Evolutionary conservation across 2,329 filamentous ascomycete species (phyloP).

Genomic region (Gnomoniopsis sp.): DNA sequence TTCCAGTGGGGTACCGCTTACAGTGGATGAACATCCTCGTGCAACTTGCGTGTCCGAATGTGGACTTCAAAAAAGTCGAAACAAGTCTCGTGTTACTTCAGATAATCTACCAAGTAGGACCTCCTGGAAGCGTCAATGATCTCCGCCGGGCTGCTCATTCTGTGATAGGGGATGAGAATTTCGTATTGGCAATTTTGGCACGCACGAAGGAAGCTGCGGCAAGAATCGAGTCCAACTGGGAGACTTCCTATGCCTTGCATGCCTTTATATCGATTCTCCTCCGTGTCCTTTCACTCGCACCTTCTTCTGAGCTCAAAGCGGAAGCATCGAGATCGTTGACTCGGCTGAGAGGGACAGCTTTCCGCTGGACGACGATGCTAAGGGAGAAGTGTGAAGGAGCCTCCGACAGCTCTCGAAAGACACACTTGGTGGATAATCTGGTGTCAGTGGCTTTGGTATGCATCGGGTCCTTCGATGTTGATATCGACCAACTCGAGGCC

Average conservation of each 20-base stretch:
- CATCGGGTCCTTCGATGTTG: slow-evolving; percentile 41
- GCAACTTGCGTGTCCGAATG: slow-evolving; percentile 42
- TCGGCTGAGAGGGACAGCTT: slow-evolving; percentile 29
- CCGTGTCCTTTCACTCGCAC: slow-evolving; percentile 40
- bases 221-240: slow-evolving; percentile 48
- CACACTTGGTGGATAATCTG: slow-evolving; percentile 29
- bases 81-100: slow-evolving; percentile 47
- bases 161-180: slow-evolving; percentile 30
- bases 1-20: slow-evolving; percentile 44
- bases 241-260: slow-evolving; percentile 38
- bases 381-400: slow-evolving; percentile 23
- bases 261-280: slow-evolving; percentile 36
- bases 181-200: slow-evolving; percentile 31
- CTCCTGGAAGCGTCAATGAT: slow-evolving; percentile 14
- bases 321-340: slow-evolving; percentile 30
- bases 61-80: slow-evolving; percentile 50
- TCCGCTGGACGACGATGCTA: slow-evolving; percentile 38
- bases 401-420: slow-evolving; percentile 25
- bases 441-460: slow-evolving; percentile 41
- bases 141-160: slow-evolving; percentile 32
- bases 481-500: slow-evolving; percentile 25
- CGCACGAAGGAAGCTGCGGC: slow-evolving; percentile 28
- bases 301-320: slow-evolving; percentile 18
- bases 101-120: slow-evolving; percentile 44
- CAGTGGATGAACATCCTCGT: slow-evolving; percentile 56